phyloP scores from a whole-genome alignment of 176 grass and related monocot species.

The Chrysopogon serrulatus region DNA sequence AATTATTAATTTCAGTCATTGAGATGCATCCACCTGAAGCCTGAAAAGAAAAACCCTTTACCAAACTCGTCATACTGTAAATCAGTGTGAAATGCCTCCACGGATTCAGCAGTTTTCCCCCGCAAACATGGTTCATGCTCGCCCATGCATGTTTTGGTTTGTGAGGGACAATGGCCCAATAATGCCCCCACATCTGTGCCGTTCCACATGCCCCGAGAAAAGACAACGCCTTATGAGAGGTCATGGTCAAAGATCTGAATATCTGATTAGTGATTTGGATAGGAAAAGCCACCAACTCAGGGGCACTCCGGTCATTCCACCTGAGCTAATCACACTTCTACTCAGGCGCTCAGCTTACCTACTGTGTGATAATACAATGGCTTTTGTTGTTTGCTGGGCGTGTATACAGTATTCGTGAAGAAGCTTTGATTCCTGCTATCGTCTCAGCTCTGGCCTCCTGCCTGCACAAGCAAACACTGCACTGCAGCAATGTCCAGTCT shows the following conservation, averaged over 20 bases:
- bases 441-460: slow-evolving; percentile 42
- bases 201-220: slow-evolving; percentile 38
- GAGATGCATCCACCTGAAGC: not conserved
- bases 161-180: not conserved
- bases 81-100: slow-evolving; percentile 11
- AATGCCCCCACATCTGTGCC: slow-evolving; percentile 15
- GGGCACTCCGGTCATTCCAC: not conserved
- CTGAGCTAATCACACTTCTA: not conserved
- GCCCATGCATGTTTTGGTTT: not conserved
- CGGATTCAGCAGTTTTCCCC: not conserved
- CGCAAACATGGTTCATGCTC: not conserved
- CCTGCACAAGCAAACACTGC: slow-evolving; percentile 61
- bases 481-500: slow-evolving; percentile 36
- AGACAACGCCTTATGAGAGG: slow-evolving; percentile 29
- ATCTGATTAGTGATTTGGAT: slow-evolving; percentile 24
- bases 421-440: slow-evolving; percentile 32
- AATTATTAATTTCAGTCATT: not conserved
- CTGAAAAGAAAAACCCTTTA: not conserved
- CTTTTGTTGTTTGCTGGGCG: slow-evolving; percentile 18
- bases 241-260: slow-evolving; percentile 54
- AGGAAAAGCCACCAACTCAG: not conserved
- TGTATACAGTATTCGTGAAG: not conserved
- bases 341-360: not conserved
- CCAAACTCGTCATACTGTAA: not conserved
- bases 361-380: slow-evolving; percentile 1